Percentiles rank a stretch among this genome's conserved stretches.
These are phyloP conservation scores for Panicum hallii DNA, from an alignment of 202 grass and related monocot species.

Conservation along the genomic window DNA sequence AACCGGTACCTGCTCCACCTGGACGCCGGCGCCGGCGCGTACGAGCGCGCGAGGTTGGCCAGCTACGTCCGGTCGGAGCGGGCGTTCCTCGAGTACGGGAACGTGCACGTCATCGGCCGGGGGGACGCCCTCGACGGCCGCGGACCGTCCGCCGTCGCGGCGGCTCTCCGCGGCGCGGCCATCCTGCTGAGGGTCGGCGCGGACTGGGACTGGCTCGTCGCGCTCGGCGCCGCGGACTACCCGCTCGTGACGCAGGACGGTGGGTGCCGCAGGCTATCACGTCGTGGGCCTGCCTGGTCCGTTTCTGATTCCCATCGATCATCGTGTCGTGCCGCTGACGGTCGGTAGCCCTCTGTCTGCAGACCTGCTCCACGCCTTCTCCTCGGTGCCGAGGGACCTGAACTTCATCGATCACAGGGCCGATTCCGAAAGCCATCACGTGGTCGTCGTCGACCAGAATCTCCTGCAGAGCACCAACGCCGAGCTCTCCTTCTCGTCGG, in stretches of 20 bases:
- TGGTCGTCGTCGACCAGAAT: conserved; percentile 72
- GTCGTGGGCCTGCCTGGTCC: background rate
- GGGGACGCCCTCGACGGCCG: conserved; percentile 58
- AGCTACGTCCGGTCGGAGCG: conserved; percentile 52
- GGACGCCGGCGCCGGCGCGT: conserved; percentile 61
- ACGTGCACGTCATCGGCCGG: conserved; percentile 78
- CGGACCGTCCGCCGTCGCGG: conserved; percentile 65
- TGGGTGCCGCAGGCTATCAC: conserved; percentile 16
- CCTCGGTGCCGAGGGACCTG: conserved; percentile 66
- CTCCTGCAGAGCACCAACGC: conserved; percentile 66
- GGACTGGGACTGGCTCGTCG: conserved; percentile 95
- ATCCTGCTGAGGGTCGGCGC: conserved; percentile 57
- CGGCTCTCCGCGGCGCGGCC: conserved; percentile 73
- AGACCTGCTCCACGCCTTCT: conserved; percentile 89
- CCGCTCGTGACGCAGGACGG: conserved; percentile 82
- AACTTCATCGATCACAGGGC: conserved; percentile 79
- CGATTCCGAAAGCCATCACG: conserved; percentile 49
- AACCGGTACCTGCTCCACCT: conserved; percentile 91
- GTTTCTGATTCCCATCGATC: background rate
- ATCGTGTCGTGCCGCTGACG: conserved; percentile 7
- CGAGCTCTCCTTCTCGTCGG: conserved; percentile 61
- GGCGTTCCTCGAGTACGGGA: conserved; percentile 59
- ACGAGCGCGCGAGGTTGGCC: conserved; percentile 67
- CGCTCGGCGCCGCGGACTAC: conserved; percentile 77
- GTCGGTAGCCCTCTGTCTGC: background rate